Evolutionary conservation across 352 stramenopile genomes (phyloP), one percentile per base, ranked within the genome.

Genomic region (Phytophthora cactorum): DNA sequence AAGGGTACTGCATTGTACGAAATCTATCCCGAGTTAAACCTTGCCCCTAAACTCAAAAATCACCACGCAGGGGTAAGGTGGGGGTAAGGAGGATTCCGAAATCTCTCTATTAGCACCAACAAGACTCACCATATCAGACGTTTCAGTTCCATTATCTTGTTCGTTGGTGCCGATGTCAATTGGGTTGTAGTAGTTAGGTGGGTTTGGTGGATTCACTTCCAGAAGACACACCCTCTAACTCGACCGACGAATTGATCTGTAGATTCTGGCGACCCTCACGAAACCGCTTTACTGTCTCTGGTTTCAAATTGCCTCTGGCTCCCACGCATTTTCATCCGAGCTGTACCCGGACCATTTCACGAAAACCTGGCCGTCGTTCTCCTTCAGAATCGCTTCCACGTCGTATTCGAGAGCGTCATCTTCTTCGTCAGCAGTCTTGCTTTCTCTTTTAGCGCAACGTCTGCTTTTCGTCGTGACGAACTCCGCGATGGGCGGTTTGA

Each of bases 21-120:
- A 49, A 49, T 49, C 43, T 49, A 22, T 49, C 6, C n/a, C n/a
- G 17, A 0, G 15, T 28, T 29, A 29, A 28, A 28, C 17, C 43
- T 49, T 29, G 4, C 41, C 41, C 41, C 41, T 45, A 47, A 7
- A 27, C 41, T 47, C 6, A 29, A 28, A 47, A 47, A 47, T 3
- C 41, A 29, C n/a, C 41, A 17, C 5, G 41, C 41, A 47, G 17
- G 4, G 41, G 41, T 47, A n/a, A n/a, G n/a, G n/a, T n/a, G n/a
- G n/a, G 41, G 41, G 41, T 22, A 28, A 7, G 15, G 5, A 14
- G 5, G 17, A 28, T 47, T n/a, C 12, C 41, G 41, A 47, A 27
- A 47, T 47, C n/a, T 47, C 41, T 45, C 39, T 22, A 45, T 50
- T 9, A 6, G 44, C 44, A 11, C 45, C 45, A 52, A 52, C 34